Evolutionary conservation across 352 stramenopile genomes (phyloP), one percentile per base, ranked within the genome.

Genomic region (Globisporangium nunn): DNA sequence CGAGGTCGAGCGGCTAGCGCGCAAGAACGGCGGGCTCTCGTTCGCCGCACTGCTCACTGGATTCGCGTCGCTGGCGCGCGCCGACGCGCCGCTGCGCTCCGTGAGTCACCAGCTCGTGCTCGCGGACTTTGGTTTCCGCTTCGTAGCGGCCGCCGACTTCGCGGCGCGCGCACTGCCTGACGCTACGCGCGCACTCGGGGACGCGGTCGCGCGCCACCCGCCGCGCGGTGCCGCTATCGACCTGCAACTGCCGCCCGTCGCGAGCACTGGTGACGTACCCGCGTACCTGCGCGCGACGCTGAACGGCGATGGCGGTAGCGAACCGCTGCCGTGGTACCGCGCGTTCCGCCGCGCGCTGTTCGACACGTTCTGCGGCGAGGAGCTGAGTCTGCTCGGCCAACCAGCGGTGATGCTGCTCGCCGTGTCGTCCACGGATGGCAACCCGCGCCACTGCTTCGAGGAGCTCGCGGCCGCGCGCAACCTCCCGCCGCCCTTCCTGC

Each of bases 321-420:
- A 64, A n/a, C 59, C 59, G 12, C 47, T 92, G 64, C 68, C 79
- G n/a, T 95, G 85, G 85, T 95, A 92, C 59, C 49, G 59, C 8
- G 78, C 83, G 10, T 95, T 93, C 59, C 88, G 86, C 58, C 66
- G 84, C 54, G 72, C 79, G 44, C 70, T 95, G 17, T 70, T 95
- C 58, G 85, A 93, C 52, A 87, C 78, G 41, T 93, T 95, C 50
- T 81, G 80, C 6, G 91, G 85, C 54, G 81, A 92, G 60, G 82
- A 93, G 58, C 87, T 78, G 59, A 87, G 74, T 56, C 75, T 92
- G 51, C 61, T 95, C 65, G 70, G 70, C 45, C 80, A 93, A 39
- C 85, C 85, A 0, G 74, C 78, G 0, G 85, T 74, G 17, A 88
- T 91, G 73, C 37, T 95, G 10, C 61, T 93, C 28, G 81, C 89